Evolutionary conservation across 352 stramenopile species (phyloP).

Genomic region (Aphanomyces euteiches): DNA sequence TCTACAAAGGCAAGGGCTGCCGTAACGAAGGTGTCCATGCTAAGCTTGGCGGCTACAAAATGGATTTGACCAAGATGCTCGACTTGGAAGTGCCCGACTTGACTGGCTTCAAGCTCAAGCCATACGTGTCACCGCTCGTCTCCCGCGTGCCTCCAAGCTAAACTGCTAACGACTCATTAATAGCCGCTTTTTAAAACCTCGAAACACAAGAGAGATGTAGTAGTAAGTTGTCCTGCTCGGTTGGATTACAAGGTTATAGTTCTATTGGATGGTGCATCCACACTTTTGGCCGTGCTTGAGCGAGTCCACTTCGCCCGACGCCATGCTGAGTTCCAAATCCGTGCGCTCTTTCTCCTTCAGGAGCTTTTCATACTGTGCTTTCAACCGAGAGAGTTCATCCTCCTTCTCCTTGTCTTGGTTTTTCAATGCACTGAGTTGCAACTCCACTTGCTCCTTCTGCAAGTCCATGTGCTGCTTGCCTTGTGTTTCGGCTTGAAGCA

Average conservation of each 20-base stretch:
- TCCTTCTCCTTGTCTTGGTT: conserved; percentile 58
- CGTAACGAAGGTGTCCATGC: conserved; percentile 89
- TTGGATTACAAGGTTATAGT: too few relatives aligned
- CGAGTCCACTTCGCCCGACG: conserved; percentile 74
- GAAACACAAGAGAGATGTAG: too few relatives aligned
- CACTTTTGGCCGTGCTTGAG: conserved; percentile 65
- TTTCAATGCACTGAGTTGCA: conserved; percentile 57
- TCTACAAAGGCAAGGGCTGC: conserved; percentile 94
- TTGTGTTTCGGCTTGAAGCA: conserved; percentile 56
- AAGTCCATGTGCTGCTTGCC: conserved; percentile 71
- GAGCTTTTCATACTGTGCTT: conserved; percentile 64
- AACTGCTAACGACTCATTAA: neutral
- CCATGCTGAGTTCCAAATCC: conserved; percentile 71
- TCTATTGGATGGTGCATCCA: conserved; percentile 65
- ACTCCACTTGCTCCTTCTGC: conserved; percentile 66
- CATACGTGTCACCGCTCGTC: conserved; percentile 74
- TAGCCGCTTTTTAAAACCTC: too few relatives aligned
- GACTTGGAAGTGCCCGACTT: conserved; percentile 92
- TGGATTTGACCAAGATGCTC: conserved; percentile 88
- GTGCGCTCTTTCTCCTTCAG: conserved; percentile 77
- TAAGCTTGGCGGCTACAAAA: conserved; percentile 90
- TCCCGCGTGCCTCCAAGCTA: conserved; percentile 24
- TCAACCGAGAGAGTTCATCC: conserved; percentile 57
- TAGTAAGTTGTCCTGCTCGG: too few relatives aligned
- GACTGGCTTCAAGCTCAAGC: conserved; percentile 88